Evolutionary conservation across 2,329 filamentous ascomycete species (phyloP).

Genomic region (Fusarium xyrophilum): DNA sequence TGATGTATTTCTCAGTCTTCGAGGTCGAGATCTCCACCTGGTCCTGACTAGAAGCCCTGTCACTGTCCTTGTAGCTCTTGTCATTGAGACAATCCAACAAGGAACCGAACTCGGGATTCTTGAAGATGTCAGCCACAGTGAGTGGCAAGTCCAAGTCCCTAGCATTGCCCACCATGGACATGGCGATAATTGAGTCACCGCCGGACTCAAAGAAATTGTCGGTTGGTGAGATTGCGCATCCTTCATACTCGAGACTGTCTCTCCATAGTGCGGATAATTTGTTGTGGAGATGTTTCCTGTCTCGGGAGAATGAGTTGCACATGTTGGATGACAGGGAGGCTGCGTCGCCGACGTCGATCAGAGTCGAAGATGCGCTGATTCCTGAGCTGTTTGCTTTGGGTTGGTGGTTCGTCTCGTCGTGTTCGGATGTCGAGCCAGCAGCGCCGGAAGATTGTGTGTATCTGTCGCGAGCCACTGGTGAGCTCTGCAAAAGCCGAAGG

Average conservation of each 20-base stretch:
- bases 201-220: slow-evolving; percentile 32
- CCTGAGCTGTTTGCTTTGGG: not conserved
- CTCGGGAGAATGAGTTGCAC: not conserved
- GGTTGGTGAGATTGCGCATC: slow-evolving; percentile 1
- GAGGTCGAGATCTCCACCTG: not conserved
- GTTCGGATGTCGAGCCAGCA: not conserved
- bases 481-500: slow-evolving; percentile 8
- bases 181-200: slow-evolving; percentile 36
- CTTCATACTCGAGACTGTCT: slow-evolving; percentile 9
- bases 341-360: slow-evolving; percentile 3
- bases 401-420: not conserved
- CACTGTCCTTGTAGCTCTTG: slow-evolving; percentile 12
- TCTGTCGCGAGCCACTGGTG: not conserved
- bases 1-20: not conserved
- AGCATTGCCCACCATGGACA: slow-evolving; percentile 32
- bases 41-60: slow-evolving; percentile 3
- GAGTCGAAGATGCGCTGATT: slow-evolving; percentile 16
- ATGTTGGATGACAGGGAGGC: slow-evolving; percentile 7
- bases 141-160: slow-evolving; percentile 21
- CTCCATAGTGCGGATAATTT: slow-evolving; percentile 24
- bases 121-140: slow-evolving; percentile 34
- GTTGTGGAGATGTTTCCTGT: slow-evolving; percentile 5
- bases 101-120: slow-evolving; percentile 20
- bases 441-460: not conserved
- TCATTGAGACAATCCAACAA: slow-evolving; percentile 20